phyloP scores from a whole-genome alignment of 805 yeast species.

The Suhomyces sp. region DNA sequence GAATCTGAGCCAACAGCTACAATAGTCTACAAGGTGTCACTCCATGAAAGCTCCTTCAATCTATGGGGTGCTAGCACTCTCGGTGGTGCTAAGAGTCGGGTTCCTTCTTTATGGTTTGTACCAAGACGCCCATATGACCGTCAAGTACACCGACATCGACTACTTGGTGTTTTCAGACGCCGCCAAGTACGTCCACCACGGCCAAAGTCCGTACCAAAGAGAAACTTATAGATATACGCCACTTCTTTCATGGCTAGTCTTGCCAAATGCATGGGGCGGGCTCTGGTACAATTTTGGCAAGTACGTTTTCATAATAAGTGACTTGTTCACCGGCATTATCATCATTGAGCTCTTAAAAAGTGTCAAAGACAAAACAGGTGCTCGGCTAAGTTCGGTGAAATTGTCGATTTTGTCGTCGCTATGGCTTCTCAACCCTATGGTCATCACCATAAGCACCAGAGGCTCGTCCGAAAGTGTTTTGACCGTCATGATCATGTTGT shows the following conservation, averaged over 20 bases:
- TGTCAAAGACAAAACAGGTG: slow-evolving; percentile 13
- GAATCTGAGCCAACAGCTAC: neutral
- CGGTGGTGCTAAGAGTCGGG: slow-evolving; percentile 46
- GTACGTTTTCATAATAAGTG: slow-evolving; percentile 69
- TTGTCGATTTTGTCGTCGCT: slow-evolving; percentile 50
- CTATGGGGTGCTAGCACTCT: slow-evolving; percentile 9
- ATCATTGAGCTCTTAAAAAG: slow-evolving; percentile 33
- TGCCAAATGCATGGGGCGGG: slow-evolving; percentile 57
- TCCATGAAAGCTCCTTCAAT: neutral
- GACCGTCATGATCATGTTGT: slow-evolving; percentile 68
- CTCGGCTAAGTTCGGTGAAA: slow-evolving; percentile 22
- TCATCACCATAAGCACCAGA: slow-evolving; percentile 83
- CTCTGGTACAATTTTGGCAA: slow-evolving; percentile 68
- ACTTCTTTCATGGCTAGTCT: slow-evolving; percentile 73
- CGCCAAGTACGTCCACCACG: slow-evolving; percentile 59
- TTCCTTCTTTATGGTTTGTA: slow-evolving; percentile 78
- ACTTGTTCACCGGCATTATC: slow-evolving; percentile 74
- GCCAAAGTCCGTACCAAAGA: slow-evolving; percentile 70
- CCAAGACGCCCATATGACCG: slow-evolving; percentile 77
- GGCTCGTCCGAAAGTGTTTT: slow-evolving; percentile 91
- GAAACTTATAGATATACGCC: slow-evolving; percentile 96
- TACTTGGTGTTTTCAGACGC: slow-evolving; percentile 95
- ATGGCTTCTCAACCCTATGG: slow-evolving; percentile 96
- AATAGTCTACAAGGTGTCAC: neutral
- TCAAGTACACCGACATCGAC: slow-evolving; percentile 91